Percentiles rank a stretch among this genome's conserved stretches.
phyloP scores from a whole-genome alignment of 2,329 filamentous ascomycete species.

The Lachnellula subtilissima region DNA sequence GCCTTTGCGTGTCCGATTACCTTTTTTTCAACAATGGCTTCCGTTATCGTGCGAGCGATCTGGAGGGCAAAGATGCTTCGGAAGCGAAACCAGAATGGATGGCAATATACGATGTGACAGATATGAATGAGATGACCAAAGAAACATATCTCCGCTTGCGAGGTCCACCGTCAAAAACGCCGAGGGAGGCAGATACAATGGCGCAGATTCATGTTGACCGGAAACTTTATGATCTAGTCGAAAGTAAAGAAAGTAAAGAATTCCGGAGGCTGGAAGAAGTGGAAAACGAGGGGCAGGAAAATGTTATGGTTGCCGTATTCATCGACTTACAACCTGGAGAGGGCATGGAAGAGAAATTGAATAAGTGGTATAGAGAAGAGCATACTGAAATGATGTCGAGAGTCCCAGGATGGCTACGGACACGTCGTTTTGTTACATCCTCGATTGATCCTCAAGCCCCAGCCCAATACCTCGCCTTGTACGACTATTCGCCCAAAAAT shows the following conservation, averaged over 20 bases:
- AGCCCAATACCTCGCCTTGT: slow-evolving; percentile 59
- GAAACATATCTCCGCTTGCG: slow-evolving; percentile 65
- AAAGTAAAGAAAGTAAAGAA: slow-evolving; percentile 48
- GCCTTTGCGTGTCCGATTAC: slow-evolving; percentile 70
- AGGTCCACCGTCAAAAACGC: slow-evolving; percentile 50
- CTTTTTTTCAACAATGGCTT: slow-evolving; percentile 74
- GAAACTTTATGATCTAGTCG: slow-evolving; percentile 64
- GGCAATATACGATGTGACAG: slow-evolving; percentile 75
- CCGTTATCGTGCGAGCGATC: slow-evolving; percentile 68
- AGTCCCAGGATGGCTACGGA: slow-evolving; percentile 74
- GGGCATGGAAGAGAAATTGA: slow-evolving; percentile 51
- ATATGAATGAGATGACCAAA: slow-evolving; percentile 65
- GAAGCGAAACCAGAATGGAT: slow-evolving; percentile 61
- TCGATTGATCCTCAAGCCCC: slow-evolving; percentile 53
- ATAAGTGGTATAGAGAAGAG: slow-evolving; percentile 70
- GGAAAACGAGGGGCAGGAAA: slow-evolving; percentile 53
- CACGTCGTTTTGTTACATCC: slow-evolving; percentile 64
- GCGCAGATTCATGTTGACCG: slow-evolving; percentile 64
- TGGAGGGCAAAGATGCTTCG: slow-evolving; percentile 28
- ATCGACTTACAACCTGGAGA: slow-evolving; percentile 49
- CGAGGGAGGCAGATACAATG: slow-evolving; percentile 57
- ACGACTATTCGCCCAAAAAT: slow-evolving; percentile 67
- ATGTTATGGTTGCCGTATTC: slow-evolving; percentile 58
- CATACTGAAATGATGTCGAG: slow-evolving; percentile 67
- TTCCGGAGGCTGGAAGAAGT: slow-evolving; percentile 58